Percentiles rank a stretch among this genome's conserved stretches.
phyloP scores from a whole-genome alignment of 371 early-diverging fungal species.

The Coelomomyces lativittatus region DNA sequence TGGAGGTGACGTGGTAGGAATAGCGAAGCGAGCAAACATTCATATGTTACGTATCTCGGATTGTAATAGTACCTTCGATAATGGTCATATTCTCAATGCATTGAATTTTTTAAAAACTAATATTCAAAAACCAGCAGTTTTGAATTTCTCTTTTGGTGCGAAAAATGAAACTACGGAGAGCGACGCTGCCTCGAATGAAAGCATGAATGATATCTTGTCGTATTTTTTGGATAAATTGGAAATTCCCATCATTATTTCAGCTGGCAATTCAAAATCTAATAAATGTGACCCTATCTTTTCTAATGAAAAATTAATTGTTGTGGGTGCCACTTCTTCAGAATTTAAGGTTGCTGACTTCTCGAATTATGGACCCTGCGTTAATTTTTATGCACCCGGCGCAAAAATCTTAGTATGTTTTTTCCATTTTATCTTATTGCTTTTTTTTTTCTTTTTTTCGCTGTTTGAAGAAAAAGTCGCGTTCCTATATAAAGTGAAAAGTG shows the following conservation, averaged over 20 bases:
- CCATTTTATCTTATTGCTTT: no score
- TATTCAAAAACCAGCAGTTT: slow-evolving; percentile 5
- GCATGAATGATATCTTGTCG: not conserved
- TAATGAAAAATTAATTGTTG: no score
- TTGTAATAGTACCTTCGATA: not conserved
- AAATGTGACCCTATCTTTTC: no score
- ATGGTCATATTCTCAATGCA: slow-evolving; percentile 3
- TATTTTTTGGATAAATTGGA: slow-evolving; percentile 3
- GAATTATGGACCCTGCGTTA: slow-evolving; percentile 21
- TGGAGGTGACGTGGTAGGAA: slow-evolving; percentile 43
- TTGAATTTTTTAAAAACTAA: slow-evolving; percentile 3
- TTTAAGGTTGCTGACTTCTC: slow-evolving; percentile 13
- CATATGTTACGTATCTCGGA: slow-evolving; percentile 15
- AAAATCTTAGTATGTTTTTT: slow-evolving; percentile 6
- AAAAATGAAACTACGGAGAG: no score
- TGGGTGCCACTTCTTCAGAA: no score
- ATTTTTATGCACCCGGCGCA: slow-evolving; percentile 24
- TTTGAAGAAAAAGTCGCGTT: no score
- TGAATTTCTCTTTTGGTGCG: slow-evolving; percentile 5
- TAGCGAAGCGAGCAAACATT: slow-evolving; percentile 49
- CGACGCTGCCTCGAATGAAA: not conserved
- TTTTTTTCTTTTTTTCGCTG: no score
- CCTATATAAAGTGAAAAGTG: no score
- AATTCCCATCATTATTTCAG: slow-evolving; percentile 13
- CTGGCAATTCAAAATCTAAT: no score